Evolutionary conservation across 495 filamentous ascomycete species (phyloP), one percentile per base, ranked within the genome.

Genomic region (Neurospora tetrasperma): DNA sequence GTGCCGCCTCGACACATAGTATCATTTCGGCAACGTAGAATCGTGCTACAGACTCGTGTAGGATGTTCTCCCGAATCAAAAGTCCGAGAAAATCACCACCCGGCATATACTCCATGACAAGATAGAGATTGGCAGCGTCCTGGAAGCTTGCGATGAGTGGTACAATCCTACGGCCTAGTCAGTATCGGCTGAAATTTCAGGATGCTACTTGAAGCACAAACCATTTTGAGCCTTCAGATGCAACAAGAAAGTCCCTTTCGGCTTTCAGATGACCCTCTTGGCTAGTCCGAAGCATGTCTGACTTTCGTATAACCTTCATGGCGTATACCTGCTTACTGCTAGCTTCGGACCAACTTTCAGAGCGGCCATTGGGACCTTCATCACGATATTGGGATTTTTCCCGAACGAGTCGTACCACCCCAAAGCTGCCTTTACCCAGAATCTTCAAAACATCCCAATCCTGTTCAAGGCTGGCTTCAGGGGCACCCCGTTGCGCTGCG

Each of bases 91-190:
- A 97, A 78, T 98, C 95, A 3, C 95, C 95, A 18, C 95, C 95
- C 8, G 96, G 90, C 93, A 97, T 96, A 78, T 97, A 98, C 72
- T 98, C 94, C 94, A 97, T 97, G 72, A 97, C 91, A 12, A 98
- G 88, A 77, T 97, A 97, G 38, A 98, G 84, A 76, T 93, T 91
- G 20, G 86, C 86, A 42, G 85, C 83, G 80, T 98, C 95, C 79
- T 98, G 93, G 77, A 98, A 97, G 76, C 92, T 95, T 69, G 92
- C 87, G 72, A 97, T 88, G 43, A 98, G 86, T 18, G 94, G 92
- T 35, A 98, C 92, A 59, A 97, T 89, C 86, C 86, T 88, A 44
- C 3, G 43, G 0, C 39, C 59, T 70, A 46, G 69, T 43, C 46
- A 40, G 46, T 40, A 18, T 69, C 44, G 38, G 38, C 7, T 42